These are phyloP conservation scores for Diaporthe aspalathi DNA, from an alignment of 2,329 filamentous ascomycete species.

Conservation along the genomic window DNA sequence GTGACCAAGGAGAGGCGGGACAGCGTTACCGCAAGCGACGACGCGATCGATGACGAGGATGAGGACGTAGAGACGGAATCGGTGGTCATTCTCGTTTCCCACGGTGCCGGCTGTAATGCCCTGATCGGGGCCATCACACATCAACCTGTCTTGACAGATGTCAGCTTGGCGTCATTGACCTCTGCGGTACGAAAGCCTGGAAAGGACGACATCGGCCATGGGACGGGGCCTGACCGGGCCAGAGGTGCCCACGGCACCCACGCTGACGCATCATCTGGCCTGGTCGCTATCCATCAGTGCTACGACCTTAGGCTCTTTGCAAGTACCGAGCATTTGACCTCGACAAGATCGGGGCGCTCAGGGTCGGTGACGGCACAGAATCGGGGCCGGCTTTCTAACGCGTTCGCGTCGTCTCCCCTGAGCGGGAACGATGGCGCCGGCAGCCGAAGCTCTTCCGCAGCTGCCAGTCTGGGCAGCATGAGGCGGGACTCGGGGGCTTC, in stretches of 20 bases:
- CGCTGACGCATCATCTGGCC: constrained; percentile 42
- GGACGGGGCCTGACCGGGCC: constrained; percentile 42
- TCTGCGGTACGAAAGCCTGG: constrained; percentile 78
- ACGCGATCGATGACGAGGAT: constrained; percentile 58
- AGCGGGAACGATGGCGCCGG: constrained; percentile 44
- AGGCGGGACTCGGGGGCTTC: constrained; percentile 46
- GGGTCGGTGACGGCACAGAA: constrained; percentile 48
- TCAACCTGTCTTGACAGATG: constrained; percentile 89
- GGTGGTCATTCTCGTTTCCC: constrained; percentile 88
- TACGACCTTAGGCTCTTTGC: constrained; percentile 83
- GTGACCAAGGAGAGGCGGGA: constrained; percentile 56
- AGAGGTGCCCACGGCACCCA: constrained; percentile 35
- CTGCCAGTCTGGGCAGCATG: constrained; percentile 52
- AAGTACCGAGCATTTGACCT: constrained; percentile 78
- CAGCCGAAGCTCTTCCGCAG: constrained; percentile 60
- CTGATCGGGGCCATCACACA: constrained; percentile 92
- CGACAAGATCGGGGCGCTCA: constrained; percentile 41
- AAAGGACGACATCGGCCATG: constrained; percentile 46
- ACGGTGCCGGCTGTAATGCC: constrained; percentile 96
- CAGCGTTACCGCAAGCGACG: constrained; percentile 49
- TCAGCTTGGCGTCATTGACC: constrained; percentile 89
- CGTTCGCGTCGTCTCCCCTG: constrained; percentile 49
- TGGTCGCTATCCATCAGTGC: constrained; percentile 65
- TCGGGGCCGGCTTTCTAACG: constrained; percentile 55
- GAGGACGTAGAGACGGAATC: constrained; percentile 77